phyloP scores from a whole-genome alignment of 345 rosid species.

The Dimocarpus longan region DNA sequence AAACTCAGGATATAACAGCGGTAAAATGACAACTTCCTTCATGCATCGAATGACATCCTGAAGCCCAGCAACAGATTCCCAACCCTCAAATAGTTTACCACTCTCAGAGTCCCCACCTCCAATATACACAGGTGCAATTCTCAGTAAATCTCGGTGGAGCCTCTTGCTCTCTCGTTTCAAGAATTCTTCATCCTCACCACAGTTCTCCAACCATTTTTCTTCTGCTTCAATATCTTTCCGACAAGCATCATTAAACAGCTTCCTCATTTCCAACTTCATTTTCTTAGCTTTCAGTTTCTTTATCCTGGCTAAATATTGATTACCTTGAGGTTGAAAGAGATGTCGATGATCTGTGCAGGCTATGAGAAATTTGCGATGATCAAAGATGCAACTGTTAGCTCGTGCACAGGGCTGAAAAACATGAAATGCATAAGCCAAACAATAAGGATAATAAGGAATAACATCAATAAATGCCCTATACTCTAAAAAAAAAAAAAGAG shows the following conservation, averaged over 20 bases:
- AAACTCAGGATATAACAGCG: conserved; percentile 91
- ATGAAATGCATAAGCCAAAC: conserved; percentile 28
- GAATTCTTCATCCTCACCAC: conserved; percentile 99
- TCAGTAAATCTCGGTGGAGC: conserved; percentile 83
- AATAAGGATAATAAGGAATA: conserved; percentile 29
- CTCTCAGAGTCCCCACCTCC: conserved; percentile 71
- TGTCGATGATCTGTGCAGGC: conserved; percentile 94
- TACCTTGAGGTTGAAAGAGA: conserved; percentile 82
- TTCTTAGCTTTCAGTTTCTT: conserved; percentile 83
- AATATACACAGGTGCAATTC: conserved; percentile 95
- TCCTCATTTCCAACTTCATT: conserved; percentile 75
- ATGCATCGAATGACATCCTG: conserved; percentile 86
- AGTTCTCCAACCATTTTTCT: conserved; percentile 98
- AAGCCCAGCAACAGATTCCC: conserved; percentile 99
- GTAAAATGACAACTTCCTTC: conserved; percentile 98
- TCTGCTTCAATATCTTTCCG: conserved; percentile 94
- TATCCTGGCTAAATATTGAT: conserved; percentile 51
- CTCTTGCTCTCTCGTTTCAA: conserved; percentile 96
- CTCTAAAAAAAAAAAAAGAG: conserved; percentile 12
- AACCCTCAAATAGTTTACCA: conserved; percentile 69
- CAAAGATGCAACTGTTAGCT: conserved; percentile 89
- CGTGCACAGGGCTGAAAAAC: conserved; percentile 95
- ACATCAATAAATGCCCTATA: conserved; percentile 18
- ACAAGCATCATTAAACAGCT: conserved; percentile 81
- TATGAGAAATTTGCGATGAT: conserved; percentile 97